A percentile compares a stretch with the other conserved stretches of the same genome.
Evolutionary conservation across 352 stramenopile genomes (phyloP).

Genomic region (Pythium insidiosum): DNA sequence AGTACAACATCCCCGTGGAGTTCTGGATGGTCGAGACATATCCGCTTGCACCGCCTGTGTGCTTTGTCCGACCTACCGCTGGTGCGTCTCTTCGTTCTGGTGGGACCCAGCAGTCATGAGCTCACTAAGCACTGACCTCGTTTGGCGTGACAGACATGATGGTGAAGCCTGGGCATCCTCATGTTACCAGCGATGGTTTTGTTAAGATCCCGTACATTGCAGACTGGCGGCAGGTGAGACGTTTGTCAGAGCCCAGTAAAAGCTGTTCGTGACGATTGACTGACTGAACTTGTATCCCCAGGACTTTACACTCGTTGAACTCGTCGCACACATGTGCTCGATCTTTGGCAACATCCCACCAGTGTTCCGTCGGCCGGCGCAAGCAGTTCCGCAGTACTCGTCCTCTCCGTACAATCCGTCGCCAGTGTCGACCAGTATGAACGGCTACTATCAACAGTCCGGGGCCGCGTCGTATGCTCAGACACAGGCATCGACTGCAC

Average conservation of each 20-base stretch:
- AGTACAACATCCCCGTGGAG: conserved; percentile 90
- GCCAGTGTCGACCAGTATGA: neutral
- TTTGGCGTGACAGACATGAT: conserved; percentile 87
- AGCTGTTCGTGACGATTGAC: no score
- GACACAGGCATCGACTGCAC: conserved; percentile 13
- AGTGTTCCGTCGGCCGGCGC: conserved; percentile 65
- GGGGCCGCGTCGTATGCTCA: conserved; percentile 15
- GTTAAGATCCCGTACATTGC: conserved; percentile 82
- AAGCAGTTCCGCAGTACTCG: conserved; percentile 20
- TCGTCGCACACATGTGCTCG: conserved; percentile 85
- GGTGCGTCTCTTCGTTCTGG: no score
- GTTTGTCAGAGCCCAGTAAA: no score
- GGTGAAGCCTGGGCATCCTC: conserved; percentile 79
- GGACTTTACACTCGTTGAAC: conserved; percentile 78
- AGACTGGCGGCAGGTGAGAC: conserved; percentile 60
- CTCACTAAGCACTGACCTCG: no score
- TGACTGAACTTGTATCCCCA: conserved; percentile 8
- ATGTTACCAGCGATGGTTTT: conserved; percentile 82
- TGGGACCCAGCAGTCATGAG: no score
- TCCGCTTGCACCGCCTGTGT: conserved; percentile 69
- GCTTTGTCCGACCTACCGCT: conserved; percentile 79
- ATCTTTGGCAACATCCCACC: conserved; percentile 85
- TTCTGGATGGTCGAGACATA: conserved; percentile 86
- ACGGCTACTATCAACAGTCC: conserved; percentile 17
- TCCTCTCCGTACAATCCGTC: conserved; percentile 7